Percentiles rank a stretch among this genome's conserved stretches.
Conservation (phyloP, 352 stramenopile species). For the Phytophthora fragariaefolia region DNA sequence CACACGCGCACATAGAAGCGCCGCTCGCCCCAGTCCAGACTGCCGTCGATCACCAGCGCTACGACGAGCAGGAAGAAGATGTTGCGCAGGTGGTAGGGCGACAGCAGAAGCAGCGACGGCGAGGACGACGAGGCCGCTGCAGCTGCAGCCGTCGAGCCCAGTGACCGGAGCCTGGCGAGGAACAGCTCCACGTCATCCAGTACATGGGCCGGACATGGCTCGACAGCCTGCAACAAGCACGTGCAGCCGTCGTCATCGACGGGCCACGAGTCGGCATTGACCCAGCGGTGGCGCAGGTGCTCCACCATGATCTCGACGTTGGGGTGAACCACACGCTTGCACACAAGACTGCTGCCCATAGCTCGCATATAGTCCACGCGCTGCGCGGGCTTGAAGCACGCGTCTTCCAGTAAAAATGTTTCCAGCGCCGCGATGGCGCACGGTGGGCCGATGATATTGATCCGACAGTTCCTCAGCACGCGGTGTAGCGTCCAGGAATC, state of each 20-base stretch:
- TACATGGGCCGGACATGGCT: constrained; percentile 35
- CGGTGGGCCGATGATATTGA: constrained; percentile 57
- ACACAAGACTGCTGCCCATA: constrained; percentile 51
- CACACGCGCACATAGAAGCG: constrained; percentile 51
- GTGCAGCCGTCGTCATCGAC: constrained; percentile 33
- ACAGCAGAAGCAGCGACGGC: constrained; percentile 13
- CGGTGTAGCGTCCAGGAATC: constrained; percentile 54
- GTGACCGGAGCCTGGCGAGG: constrained; percentile 28
- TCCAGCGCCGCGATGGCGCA: constrained; percentile 46
- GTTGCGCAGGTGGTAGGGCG: constrained; percentile 44
- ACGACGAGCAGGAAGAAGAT: constrained; percentile 56
- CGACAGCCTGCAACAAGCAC: constrained; percentile 26
- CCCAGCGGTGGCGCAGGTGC: constrained; percentile 48
- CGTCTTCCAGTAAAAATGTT: constrained; percentile 22
- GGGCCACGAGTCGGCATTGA: constrained; percentile 46
- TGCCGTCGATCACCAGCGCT: constrained; percentile 50
- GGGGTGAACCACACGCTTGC: constrained; percentile 56
- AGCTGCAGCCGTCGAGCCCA: constrained; percentile 9
- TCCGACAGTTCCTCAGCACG: constrained; percentile 56
- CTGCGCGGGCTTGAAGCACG: constrained; percentile 43
- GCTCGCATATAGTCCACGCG: constrained; percentile 60
- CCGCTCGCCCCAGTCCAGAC: constrained; percentile 52
- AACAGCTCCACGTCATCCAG: constrained; percentile 49
- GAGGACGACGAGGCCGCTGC: neutral
- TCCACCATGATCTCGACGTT: constrained; percentile 70